These are phyloP conservation scores for Incumbomyces delicatus DNA, from an alignment of 2,329 filamentous ascomycete species.

Conservation along the genomic window DNA sequence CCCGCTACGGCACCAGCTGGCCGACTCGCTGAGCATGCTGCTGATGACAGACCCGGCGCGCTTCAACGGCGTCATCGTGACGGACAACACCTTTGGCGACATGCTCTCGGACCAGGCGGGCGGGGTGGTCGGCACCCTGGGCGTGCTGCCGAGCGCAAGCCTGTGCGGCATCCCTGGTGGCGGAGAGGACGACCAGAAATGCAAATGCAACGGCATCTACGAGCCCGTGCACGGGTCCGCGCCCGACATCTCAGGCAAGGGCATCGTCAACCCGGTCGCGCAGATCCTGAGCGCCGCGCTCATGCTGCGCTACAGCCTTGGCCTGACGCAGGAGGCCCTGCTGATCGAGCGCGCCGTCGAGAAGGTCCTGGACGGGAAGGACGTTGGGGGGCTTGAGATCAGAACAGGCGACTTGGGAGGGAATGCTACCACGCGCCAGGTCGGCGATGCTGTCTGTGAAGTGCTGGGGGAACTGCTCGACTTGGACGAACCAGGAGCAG, in stretches of 20 bases:
- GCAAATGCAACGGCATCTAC: conserved; percentile 67
- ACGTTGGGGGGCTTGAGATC: conserved; percentile 50
- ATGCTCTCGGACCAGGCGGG: conserved; percentile 99
- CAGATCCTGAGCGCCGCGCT: conserved; percentile 93
- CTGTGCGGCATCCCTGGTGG: conserved; percentile 89
- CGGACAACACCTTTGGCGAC: conserved; percentile 97
- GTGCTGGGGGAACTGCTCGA: conserved; percentile 30
- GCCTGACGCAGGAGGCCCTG: conserved; percentile 69
- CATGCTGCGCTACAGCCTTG: conserved; percentile 96
- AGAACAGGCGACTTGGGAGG: conserved; percentile 87
- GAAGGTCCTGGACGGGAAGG: conserved; percentile 91
- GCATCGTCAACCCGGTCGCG: conserved; percentile 91
- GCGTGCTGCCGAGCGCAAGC: conserved; percentile 94
- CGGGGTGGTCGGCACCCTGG: conserved; percentile 93
- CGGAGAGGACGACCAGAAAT: conserved; percentile 32
- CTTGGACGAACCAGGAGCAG: too few relatives aligned
- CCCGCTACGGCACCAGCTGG: conserved; percentile 92
- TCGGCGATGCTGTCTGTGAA: conserved; percentile 80
- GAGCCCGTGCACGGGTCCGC: conserved; percentile 97
- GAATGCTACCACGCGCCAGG: conserved; percentile 90
- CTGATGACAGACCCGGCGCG: conserved; percentile 91
- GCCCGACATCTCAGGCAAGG: conserved; percentile 92
- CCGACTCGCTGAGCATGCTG: conserved; percentile 98
- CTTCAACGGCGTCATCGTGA: conserved; percentile 87
- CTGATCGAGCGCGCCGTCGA: conserved; percentile 93